phyloP scores from a whole-genome alignment of 1,284 basidiomycete species.

The Hemileccinum hortonii region DNA sequence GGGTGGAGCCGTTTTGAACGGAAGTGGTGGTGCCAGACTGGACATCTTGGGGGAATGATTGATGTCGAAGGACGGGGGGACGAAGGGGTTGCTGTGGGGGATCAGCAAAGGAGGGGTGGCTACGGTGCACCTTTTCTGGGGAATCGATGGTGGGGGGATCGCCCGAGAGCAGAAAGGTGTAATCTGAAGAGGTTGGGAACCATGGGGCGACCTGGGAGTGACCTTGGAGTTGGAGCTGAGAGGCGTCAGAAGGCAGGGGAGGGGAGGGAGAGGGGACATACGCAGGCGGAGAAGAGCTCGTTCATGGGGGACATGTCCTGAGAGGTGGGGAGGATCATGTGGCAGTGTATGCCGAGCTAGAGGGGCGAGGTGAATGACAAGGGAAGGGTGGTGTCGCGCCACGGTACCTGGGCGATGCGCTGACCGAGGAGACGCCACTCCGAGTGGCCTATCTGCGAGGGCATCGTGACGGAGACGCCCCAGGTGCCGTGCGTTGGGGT shows the following conservation, averaged over 20 bases:
- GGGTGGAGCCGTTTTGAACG: conserved; percentile 18
- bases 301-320: conserved; percentile 45
- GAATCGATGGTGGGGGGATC: conserved; percentile 7
- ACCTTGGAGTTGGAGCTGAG: conserved; percentile 44
- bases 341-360: conserved; percentile 56
- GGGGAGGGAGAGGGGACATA: conserved; percentile 33
- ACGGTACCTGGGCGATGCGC: conserved; percentile 47
- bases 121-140: conserved; percentile 16
- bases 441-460: conserved; percentile 28
- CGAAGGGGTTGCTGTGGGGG: conserved; percentile 13
- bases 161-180: conserved; percentile 37
- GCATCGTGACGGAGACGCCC: conserved; percentile 19
- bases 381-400: conserved; percentile 2
- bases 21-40: conserved; percentile 9
- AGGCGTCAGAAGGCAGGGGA: conserved; percentile 11
- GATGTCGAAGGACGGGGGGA: conserved; percentile 30
- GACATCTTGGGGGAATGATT: conserved; percentile 31
- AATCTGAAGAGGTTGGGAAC: conserved; percentile 39
- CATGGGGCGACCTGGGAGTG: conserved; percentile 36
- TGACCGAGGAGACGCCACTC: conserved; percentile 45
- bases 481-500: conserved; percentile 41
- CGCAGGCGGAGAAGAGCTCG: conserved; percentile 54
- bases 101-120: conserved; percentile 12
- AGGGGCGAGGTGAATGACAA: conserved; percentile 16
- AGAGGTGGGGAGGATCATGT: conserved; percentile 52